phyloP scores from a whole-genome alignment of 2,329 filamentous ascomycete species.

The Trichoderma guizhouense region DNA sequence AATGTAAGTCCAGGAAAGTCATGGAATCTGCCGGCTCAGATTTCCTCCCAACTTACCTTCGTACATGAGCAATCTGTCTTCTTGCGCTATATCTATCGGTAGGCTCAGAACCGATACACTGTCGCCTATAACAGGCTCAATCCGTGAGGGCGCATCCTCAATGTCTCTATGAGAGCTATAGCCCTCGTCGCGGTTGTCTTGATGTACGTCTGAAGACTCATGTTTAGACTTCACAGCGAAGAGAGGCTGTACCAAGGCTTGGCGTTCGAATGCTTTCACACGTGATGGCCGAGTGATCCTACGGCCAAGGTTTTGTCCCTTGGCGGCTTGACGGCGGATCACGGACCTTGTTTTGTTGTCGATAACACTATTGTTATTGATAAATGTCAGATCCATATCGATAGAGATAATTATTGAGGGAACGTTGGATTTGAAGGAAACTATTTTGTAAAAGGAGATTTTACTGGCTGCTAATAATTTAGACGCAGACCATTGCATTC shows the following conservation, averaged over 20 bases:
- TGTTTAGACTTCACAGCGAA: neutral
- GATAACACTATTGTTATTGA: neutral
- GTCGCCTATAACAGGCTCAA: neutral
- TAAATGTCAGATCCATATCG: neutral
- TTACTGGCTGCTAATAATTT: neutral
- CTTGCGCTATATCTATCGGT: neutral
- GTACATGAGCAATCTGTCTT: neutral
- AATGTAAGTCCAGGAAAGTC: neutral
- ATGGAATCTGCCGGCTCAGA: neutral
- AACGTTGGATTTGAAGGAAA: neutral
- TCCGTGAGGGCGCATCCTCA: neutral
- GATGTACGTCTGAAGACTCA: neutral
- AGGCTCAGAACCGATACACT: neutral
- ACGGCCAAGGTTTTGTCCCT: neutral
- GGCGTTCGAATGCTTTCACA: neutral
- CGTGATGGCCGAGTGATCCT: slow-evolving; percentile 1
- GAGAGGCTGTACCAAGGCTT: neutral
- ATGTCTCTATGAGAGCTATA: too few relatives aligned
- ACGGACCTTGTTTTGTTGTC: neutral
- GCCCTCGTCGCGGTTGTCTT: neutral
- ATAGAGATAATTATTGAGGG: neutral
- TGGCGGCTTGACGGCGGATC: neutral
- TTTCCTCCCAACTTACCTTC: neutral
- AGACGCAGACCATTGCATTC: neutral
- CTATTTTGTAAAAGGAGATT: neutral